Evolutionary conservation across 1,139 yeast genomes (phyloP), one percentile per base, ranked within the genome.

Genomic region (Zhuliangozyma blackwelliae): DNA sequence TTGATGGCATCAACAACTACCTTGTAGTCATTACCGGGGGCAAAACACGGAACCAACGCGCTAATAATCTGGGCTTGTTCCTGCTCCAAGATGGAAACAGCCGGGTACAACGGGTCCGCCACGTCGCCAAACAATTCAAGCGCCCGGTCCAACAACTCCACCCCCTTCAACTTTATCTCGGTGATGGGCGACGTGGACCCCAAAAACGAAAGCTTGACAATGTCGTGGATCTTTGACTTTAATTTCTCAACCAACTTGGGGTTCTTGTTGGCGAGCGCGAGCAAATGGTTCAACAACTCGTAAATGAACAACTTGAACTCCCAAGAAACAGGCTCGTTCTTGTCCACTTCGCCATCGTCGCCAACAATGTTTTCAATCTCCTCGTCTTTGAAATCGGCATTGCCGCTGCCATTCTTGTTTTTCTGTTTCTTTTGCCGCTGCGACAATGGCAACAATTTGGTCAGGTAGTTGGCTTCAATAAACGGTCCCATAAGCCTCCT

Each of bases 21-120:
- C 32, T 75, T 75, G 1, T 94, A 77, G 21, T 84, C 82, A 38
- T 89, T 82, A 22, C 82, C 89, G 3, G 75, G 67, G 30, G 75
- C 75, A 60, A 92, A 92, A n/a, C 95, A 88, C 0, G 97, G 96
- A 34, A 89, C 76, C 41, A 92, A 69, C 0, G 97, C 95, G 44
- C 96, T 82, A 10, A 88, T 83, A 12, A 92, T 85, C 50, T 89
- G 97, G 0, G 97, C 97, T 52, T 92, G 97, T 51, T 86, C 95
- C 57, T 89, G 97, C 49, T 87, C 96, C 40, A 92, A 65, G 10
- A 89, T 69, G 0, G 94, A 78, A 9, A 76, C 76, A 2, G 81
- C 80, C 0, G 86, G 82, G 49, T 82, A 83, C 32, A 83, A 74
- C 0, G 94, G 89, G 54, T 88, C 96, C 10, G 70, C 76, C 40